phyloP scores from a whole-genome alignment of 768 basidiomycete species.

The Mycena olivaceomarginata region DNA sequence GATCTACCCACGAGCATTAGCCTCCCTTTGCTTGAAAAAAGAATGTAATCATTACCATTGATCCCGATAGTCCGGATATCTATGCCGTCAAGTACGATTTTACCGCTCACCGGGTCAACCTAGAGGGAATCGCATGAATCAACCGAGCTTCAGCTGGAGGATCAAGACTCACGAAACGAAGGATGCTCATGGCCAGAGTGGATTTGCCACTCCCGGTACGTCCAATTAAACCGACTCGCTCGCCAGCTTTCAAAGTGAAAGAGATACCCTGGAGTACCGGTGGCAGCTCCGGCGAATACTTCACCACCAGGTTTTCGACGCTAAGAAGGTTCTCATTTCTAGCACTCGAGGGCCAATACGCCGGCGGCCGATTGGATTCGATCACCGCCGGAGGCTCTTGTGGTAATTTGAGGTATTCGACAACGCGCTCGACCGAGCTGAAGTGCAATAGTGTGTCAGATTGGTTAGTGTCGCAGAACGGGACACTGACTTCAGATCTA shows the following conservation, averaged over 20 bases:
- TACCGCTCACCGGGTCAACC: conserved; percentile 75
- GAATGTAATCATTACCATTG: conserved; percentile 50
- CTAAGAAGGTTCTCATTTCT: conserved; percentile 74
- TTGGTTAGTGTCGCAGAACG: neutral
- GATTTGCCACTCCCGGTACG: conserved; percentile 71
- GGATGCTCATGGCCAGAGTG: conserved; percentile 81
- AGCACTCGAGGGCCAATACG: conserved; percentile 93
- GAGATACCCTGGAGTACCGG: conserved; percentile 87
- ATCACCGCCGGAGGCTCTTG: conserved; percentile 90
- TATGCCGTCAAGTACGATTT: conserved; percentile 81
- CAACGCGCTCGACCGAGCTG: conserved; percentile 93
- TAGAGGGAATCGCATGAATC: conserved; percentile 38
- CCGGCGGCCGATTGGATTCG: conserved; percentile 85
- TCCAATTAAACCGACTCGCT: conserved; percentile 88
- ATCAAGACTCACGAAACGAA: conserved; percentile 72
- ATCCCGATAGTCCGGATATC: conserved; percentile 81
- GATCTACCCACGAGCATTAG: conserved; percentile 13
- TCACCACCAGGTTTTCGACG: conserved; percentile 87
- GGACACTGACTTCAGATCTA: conserved; percentile 71
- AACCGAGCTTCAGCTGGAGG: neutral
- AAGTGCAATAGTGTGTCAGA: neutral
- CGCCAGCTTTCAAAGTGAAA: conserved; percentile 82
- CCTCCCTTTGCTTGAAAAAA: neutral
- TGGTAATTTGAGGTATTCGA: conserved; percentile 93
- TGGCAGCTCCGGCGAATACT: conserved; percentile 91